These are phyloP conservation scores for Trichophyton simii DNA, from an alignment of 2,329 filamentous ascomycete species.

Conservation along the genomic window DNA sequence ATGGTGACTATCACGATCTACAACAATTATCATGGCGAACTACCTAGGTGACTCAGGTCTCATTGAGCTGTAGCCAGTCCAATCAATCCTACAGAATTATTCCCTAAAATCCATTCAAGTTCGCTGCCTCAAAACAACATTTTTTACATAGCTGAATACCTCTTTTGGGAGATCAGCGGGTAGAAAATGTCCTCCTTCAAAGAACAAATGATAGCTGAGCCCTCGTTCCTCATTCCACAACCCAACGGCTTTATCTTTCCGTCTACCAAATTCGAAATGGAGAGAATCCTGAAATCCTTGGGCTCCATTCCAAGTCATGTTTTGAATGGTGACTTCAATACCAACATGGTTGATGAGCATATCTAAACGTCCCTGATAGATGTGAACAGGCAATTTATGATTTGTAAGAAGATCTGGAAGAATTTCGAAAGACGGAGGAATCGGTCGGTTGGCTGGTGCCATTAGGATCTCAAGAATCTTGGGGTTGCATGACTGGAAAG, in stretches of 20 bases:
- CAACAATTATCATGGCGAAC: too few relatives aligned
- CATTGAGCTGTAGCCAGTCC: background rate
- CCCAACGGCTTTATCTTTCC: slow-evolving; percentile 14
- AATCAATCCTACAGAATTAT: background rate
- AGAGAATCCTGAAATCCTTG: slow-evolving; percentile 26
- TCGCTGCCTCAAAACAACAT: slow-evolving; percentile 20
- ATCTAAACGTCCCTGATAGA: slow-evolving; percentile 29
- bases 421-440: slow-evolving; percentile 23
- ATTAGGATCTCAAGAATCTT: slow-evolving; percentile 20
- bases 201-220: slow-evolving; percentile 27
- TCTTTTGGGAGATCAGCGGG: slow-evolving; percentile 21
- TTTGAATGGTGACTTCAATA: slow-evolving; percentile 26
- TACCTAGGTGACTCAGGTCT: too few relatives aligned
- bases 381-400: slow-evolving; percentile 24
- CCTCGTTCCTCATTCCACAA: slow-evolving; percentile 24
- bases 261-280: slow-evolving; percentile 13
- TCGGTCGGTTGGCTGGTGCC: slow-evolving; percentile 13
- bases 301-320: slow-evolving; percentile 30
- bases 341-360: slow-evolving; percentile 29
- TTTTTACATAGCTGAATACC: slow-evolving; percentile 28
- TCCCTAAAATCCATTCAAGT: background rate
- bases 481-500: slow-evolving; percentile 22
- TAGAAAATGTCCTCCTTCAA: slow-evolving; percentile 24
- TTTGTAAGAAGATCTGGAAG: slow-evolving; percentile 22
- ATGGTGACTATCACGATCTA: too few relatives aligned